A percentile compares a stretch with the other conserved stretches of the same genome.
phyloP scores from a whole-genome alignment of 2,329 filamentous ascomycete genomes.

The Teratosphaeria pseudoeucalypti region DNA sequence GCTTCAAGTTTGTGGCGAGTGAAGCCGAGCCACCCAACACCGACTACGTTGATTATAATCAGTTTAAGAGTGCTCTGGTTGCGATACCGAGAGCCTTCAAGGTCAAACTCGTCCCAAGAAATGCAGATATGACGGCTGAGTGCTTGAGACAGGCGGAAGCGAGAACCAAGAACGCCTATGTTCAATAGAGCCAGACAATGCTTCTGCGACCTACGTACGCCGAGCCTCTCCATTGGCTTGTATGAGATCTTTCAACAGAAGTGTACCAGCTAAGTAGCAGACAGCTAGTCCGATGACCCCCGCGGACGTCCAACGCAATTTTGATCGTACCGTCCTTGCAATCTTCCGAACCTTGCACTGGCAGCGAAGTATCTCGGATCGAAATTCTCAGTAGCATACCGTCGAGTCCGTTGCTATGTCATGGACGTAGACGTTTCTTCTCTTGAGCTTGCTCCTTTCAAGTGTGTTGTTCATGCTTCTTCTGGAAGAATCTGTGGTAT shows the following conservation, averaged over 20 bases:
- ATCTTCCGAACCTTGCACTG: background rate
- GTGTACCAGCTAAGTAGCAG: background rate
- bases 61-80: conserved; percentile 49
- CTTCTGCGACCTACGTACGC: background rate
- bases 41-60: conserved; percentile 53
- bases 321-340: background rate
- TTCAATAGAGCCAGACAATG: conserved; percentile 8
- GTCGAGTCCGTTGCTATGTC: background rate
- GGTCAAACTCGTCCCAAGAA: conserved; percentile 45
- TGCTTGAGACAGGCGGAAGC: conserved; percentile 35
- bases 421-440: background rate
- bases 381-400: background rate
- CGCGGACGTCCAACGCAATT: background rate
- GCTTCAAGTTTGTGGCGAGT: conserved; percentile 41
- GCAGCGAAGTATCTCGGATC: background rate
- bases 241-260: background rate
- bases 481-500: background rate
- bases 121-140: conserved; percentile 28
- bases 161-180: conserved; percentile 41
- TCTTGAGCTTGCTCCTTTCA: background rate
- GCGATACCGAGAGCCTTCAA: conserved; percentile 51
- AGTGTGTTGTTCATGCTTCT: background rate
- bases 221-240: background rate
- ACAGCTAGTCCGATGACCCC: background rate
- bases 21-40: conserved; percentile 45